Evolutionary conservation across 192 early-diverging fungal genomes (phyloP).

Genomic region (Fimicolochytrium jonesii): DNA sequence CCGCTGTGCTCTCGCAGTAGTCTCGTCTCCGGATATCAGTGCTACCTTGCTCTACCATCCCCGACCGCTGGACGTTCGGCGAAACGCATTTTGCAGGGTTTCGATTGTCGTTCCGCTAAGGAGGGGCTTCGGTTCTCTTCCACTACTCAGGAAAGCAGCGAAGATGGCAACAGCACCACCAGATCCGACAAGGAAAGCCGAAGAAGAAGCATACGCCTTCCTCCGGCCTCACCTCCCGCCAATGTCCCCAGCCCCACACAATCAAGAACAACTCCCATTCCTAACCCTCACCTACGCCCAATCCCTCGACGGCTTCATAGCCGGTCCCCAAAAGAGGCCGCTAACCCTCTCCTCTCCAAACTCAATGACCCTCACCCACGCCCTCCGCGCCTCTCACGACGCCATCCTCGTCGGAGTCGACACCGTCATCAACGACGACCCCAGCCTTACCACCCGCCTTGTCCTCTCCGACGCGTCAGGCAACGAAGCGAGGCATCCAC

Average conservation of each 20-base stretch:
- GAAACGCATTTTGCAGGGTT: too few relatives aligned
- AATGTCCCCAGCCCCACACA: background rate
- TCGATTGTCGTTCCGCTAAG: too few relatives aligned
- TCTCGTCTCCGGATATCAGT: too few relatives aligned
- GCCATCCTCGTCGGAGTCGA: constrained; percentile 84
- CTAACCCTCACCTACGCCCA: constrained; percentile 89
- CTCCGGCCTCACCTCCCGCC: background rate
- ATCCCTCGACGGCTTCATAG: constrained; percentile 82
- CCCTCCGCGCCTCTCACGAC: constrained; percentile 67
- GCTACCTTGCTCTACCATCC: too few relatives aligned
- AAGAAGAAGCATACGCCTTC: constrained; percentile 14
- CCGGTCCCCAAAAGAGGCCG: constrained; percentile 45
- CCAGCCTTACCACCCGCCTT: constrained; percentile 55
- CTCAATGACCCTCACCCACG: constrained; percentile 79
- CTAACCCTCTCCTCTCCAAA: constrained; percentile 67
- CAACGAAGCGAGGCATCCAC: constrained; percentile 42
- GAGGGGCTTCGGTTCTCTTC: too few relatives aligned
- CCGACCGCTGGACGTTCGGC: too few relatives aligned
- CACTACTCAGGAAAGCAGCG: too few relatives aligned
- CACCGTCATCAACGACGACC: constrained; percentile 78
- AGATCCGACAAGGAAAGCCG: too few relatives aligned
- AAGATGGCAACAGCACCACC: too few relatives aligned
- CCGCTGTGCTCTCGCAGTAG: too few relatives aligned
- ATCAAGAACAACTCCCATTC: too few relatives aligned
- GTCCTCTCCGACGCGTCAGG: constrained; percentile 3